A percentile compares a stretch with the other conserved stretches of the same genome.
Evolutionary conservation across 2,329 filamentous ascomycete species (phyloP).

Genomic region (Seiridium cupressi): DNA sequence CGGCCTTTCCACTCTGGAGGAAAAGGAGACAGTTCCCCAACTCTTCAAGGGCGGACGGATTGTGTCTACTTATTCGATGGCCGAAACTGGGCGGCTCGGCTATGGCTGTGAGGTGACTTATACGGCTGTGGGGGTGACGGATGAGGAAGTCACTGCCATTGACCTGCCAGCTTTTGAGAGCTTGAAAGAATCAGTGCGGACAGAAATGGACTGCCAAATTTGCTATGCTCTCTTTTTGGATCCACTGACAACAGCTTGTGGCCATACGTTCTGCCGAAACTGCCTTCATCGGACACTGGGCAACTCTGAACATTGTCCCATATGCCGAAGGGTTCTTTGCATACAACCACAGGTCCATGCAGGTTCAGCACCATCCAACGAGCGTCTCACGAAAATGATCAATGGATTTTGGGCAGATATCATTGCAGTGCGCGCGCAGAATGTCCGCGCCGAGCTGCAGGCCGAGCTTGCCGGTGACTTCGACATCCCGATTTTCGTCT

Average conservation of each 20-base stretch:
- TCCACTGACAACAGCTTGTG: conserved; percentile 80
- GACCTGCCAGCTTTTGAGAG: conserved; percentile 52
- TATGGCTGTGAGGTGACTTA: conserved; percentile 29
- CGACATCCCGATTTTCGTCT: conserved; percentile 74
- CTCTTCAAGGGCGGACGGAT: conserved; percentile 58
- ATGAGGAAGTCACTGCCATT: conserved; percentile 28
- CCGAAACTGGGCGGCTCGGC: conserved; percentile 33
- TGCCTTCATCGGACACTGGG: conserved; percentile 77
- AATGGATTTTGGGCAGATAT: conserved; percentile 68
- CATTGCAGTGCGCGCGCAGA: conserved; percentile 55
- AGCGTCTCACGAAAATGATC: conserved; percentile 61
- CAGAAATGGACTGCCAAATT: conserved; percentile 83
- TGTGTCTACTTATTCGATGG: conserved; percentile 65
- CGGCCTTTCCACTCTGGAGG: conserved; percentile 37
- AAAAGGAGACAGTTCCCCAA: conserved; percentile 27
- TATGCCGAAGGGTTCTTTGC: conserved; percentile 68
- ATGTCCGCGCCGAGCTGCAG: conserved; percentile 56
- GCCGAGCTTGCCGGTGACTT: conserved; percentile 50
- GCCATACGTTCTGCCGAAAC: conserved; percentile 83
- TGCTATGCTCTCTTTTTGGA: conserved; percentile 82
- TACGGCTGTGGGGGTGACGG: conserved; percentile 23
- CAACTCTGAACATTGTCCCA: conserved; percentile 74
- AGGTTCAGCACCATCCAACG: conserved; percentile 54
- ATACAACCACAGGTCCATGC: conserved; percentile 43
- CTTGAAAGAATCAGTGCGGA: conserved; percentile 60